Evolutionary conservation across 352 stramenopile genomes (phyloP), one percentile per base, ranked within the genome.

Genomic region (Phytopythium litorale): DNA sequence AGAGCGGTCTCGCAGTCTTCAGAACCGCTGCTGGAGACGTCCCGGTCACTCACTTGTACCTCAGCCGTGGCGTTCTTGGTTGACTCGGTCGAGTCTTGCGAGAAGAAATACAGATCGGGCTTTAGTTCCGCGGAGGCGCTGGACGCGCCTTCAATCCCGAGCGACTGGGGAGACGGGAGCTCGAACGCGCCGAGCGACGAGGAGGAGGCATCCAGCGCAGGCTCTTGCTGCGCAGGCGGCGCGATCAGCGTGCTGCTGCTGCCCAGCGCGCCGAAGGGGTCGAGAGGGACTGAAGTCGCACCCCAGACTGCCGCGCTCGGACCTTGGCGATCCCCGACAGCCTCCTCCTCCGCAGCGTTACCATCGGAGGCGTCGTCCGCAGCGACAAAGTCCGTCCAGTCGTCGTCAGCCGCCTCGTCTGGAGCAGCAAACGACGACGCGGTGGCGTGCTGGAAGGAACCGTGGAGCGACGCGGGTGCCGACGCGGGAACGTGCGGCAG

Each of bases 381-480:
- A 12, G 53, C 53, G 4, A 58, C 53, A 49, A 58, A 58, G 53
- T 58, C 53, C 33, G 53, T 58, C 53, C 53, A 58, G 53, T 58
- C 53, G 21, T 58, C 53, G 25, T 28, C 25, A 28, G 33, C 11
- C n/a, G 28, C 53, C 5, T 30, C 53, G 35, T 19, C 53, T 15
- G 21, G 38, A 45, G 13, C 53, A 21, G 35, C 35, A 32, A 46
- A n/a, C 3, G 23, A 23, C 5, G 53, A 7, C 53, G 21, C 38
- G 33, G 21, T 25, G 33, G 25, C 11, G 11, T 35, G 52, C 52
- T 46, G 21, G 40, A 76, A 79, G 13, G 71, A 81, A 40, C 68
- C 58, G 59, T 60, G 64, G n/a, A 77, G 50, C 25, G 73, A 79
- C 38, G 42, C 65, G 0, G 70, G 62, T 5, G 66, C 60, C 9